Conservation (phyloP, 78 protist genomes). For the Trichosphaerium sp. region DNA sequence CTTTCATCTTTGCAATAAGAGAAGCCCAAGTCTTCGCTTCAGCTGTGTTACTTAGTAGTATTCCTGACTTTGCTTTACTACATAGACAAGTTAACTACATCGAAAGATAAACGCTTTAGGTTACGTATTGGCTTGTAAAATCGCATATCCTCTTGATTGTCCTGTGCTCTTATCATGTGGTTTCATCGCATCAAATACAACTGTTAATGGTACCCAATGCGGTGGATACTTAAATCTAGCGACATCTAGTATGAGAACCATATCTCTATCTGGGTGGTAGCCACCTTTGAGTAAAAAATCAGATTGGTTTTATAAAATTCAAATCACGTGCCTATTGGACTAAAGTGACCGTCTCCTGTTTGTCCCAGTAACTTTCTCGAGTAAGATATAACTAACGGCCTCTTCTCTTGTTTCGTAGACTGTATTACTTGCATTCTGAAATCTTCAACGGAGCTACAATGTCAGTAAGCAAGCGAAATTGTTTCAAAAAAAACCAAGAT, state of each 20-base stretch:
- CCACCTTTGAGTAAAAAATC: constrained; percentile 75
- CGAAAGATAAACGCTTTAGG: too few relatives aligned
- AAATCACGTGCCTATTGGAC: constrained; percentile 23
- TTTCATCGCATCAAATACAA: constrained; percentile 13
- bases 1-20: too few relatives aligned
- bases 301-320: neutral
- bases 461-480: too few relatives aligned
- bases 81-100: too few relatives aligned
- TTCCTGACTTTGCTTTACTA: too few relatives aligned
- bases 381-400: constrained; percentile 35
- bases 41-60: too few relatives aligned
- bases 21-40: too few relatives aligned
- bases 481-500: neutral
- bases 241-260: constrained; percentile 67
- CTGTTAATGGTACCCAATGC: constrained; percentile 48
- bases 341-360: constrained; percentile 66
- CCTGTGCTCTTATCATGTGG: constrained; percentile 2
- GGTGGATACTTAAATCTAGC: constrained; percentile 79
- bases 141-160: constrained; percentile 14
- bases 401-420: neutral
- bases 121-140: too few relatives aligned
- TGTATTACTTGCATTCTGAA: constrained; percentile 12
- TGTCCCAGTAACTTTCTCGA: constrained; percentile 54
- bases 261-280: constrained; percentile 41
- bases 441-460: neutral